Base-by-base conservation (phyloP, 2,329 filamentous ascomycete genomes). In the Colletotrichum shisoi region DNA sequence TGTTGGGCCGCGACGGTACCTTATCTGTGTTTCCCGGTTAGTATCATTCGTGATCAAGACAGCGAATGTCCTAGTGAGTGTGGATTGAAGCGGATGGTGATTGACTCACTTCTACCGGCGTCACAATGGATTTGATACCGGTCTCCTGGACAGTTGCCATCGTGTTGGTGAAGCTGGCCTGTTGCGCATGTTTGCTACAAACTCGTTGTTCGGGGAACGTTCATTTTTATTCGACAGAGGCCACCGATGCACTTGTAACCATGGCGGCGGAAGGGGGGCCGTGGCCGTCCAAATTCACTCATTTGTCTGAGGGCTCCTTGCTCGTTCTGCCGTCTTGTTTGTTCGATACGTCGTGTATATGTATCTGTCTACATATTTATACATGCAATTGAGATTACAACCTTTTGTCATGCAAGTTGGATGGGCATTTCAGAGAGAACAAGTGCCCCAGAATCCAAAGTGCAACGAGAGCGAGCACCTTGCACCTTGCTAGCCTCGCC, bases 31-130 rank as follows among this genome's bases (percentile, higher is more conserved):
- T n/a, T n/a, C 48, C 15, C 4, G 39, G n/a, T 57, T 17, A 63
- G 21, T 17, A 17, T 21, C 19, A 3, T 31, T 21, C 15, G 5
- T 31, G 19, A 52, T n/a, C 7, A 15, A n/a, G 19, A 52, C 19
- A 13, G 15, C 21, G 24, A n/a, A 12, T 9, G 31, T 11, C 5
- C 13, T 9, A 15, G 51, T 17, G 19, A 46, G 11, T 21, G n/a
- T 12, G 11, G 12, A n/a, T 31, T 7, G 6, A 39, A 39, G 15
- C 4, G 4, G 9, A n/a, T 9, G 45, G 34, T 4, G 15, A 19
- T 24, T 27, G n/a, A 27, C 62, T 68, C 37, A 62, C 66, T 34
- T 68, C 45, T 42, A 68, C n/a, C 15, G 57, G 57, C 3, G 57
- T 67, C 17, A 34, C 27, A 11, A 42, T 46, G 21, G n/a, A 12